phyloP scores from a whole-genome alignment of 768 basidiomycete species.

The Boletus insuetus region DNA sequence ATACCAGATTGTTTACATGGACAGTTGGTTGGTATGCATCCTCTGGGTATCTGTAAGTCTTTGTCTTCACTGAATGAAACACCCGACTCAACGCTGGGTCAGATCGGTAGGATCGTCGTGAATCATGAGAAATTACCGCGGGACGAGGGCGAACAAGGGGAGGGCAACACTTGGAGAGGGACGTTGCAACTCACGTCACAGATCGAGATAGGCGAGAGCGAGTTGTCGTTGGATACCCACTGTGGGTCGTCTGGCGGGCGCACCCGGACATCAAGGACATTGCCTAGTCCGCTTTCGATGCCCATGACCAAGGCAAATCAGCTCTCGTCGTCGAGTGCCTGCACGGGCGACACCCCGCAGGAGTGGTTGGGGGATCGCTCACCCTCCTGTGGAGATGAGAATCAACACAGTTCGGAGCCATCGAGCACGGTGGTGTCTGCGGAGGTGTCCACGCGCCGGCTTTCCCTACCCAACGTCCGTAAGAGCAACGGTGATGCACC shows the following conservation, averaged over 20 bases:
- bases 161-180: conserved; percentile 1
- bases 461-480: too few species aligned
- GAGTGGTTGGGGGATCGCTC: neutral
- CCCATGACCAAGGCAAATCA: neutral
- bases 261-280: neutral
- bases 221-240: neutral
- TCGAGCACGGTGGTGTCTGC: neutral
- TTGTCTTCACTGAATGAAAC: neutral
- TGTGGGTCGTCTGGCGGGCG: neutral
- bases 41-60: conserved; percentile 20
- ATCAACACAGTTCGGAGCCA: too few species aligned
- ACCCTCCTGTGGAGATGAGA: neutral
- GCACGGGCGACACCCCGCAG: neutral
- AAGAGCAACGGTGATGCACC: neutral
- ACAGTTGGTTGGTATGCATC: conserved; percentile 19
- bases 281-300: neutral
- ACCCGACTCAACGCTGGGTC: neutral
- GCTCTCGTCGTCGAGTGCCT: neutral
- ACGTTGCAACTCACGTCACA: conserved; percentile 16
- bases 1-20: neutral
- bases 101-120: conserved; percentile 19
- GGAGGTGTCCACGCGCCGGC: neutral
- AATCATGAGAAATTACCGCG: conserved; percentile 8
- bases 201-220: conserved; percentile 13
- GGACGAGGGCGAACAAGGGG: neutral